Conservation (phyloP, 176 grass and related monocot genomes). For the Tillandsia leiboldiana region DNA sequence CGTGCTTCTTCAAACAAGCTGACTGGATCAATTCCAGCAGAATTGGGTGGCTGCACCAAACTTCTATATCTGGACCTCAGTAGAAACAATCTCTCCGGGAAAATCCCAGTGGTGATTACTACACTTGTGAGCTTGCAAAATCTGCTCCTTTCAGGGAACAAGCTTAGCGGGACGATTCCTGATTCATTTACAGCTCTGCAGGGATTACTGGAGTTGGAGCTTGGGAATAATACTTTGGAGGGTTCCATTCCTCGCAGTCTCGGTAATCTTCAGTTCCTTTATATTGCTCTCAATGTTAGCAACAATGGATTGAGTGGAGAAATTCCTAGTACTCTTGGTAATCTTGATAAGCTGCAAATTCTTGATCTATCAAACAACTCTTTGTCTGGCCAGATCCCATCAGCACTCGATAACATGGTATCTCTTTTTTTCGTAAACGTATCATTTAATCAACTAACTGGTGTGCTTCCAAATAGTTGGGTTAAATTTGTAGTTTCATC, state of each 20-base stretch:
- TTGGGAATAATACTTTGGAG: conserved; percentile 45
- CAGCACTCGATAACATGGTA: conserved; percentile 32
- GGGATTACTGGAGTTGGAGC: conserved; percentile 40
- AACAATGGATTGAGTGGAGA: conserved; percentile 32
- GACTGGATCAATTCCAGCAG: conserved; percentile 29
- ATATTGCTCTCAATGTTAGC: conserved; percentile 41
- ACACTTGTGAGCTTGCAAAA: conserved; percentile 27
- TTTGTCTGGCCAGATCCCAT: conserved; percentile 38
- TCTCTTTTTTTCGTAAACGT: conserved; percentile 45
- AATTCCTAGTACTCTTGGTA: conserved; percentile 43
- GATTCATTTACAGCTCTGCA: conserved; percentile 32
- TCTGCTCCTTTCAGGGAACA: conserved; percentile 42
- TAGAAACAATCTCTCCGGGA: conserved; percentile 39
- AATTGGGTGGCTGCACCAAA: conserved; percentile 22
- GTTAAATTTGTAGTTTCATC: conserved; percentile 23
- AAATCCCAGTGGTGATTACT: conserved; percentile 32
- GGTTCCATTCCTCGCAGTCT: conserved; percentile 34
- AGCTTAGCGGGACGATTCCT: conserved; percentile 31
- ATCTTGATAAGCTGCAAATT: conserved; percentile 40
- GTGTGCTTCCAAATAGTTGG: conserved; percentile 33
- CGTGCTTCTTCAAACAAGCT: conserved; percentile 38
- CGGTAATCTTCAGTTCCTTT: conserved; percentile 51
- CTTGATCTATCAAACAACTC: conserved; percentile 47
- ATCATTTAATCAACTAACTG: conserved; percentile 45
- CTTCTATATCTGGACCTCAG: conserved; percentile 33